Conservation (phyloP, 148 eudicot species). For the Amaranthus hypochondriacus region DNA sequence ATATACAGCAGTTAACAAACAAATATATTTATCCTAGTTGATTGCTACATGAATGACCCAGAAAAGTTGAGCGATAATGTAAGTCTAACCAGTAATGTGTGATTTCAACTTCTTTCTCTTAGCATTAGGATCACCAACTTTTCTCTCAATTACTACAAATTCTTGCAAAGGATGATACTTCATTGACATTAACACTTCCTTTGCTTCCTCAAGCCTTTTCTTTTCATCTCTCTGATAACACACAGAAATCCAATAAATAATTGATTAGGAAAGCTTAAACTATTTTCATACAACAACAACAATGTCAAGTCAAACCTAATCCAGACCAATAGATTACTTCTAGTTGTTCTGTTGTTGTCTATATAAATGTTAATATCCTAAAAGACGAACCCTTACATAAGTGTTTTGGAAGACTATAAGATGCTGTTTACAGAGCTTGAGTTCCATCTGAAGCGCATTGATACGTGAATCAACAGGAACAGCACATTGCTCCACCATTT, state of each 20-base stretch:
- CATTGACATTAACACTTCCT: constrained; percentile 44
- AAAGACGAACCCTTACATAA: constrained; percentile 42
- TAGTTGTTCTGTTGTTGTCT: no score
- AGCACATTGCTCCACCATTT: constrained; percentile 69
- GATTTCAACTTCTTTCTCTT: constrained; percentile 51
- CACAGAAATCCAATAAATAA: not conserved
- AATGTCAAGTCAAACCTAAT: no score
- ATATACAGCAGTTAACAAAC: no score
- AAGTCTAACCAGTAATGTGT: constrained; percentile 25
- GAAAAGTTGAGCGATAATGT: no score
- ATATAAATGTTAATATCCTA: not conserved
- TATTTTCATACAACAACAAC: not conserved
- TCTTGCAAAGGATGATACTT: constrained; percentile 69
- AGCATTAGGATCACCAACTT: constrained; percentile 23
- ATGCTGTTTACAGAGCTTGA: constrained; percentile 85
- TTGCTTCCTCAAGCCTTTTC: constrained; percentile 52
- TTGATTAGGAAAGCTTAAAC: not conserved
- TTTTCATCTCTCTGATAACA: constrained; percentile 58
- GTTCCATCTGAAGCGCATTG: constrained; percentile 73
- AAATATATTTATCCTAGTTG: no score
- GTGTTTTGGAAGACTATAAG: constrained; percentile 48
- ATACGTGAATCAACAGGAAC: constrained; percentile 67
- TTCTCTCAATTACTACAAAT: constrained; percentile 16
- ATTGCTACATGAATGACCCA: no score
- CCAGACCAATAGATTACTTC: no score